Evolutionary conservation across 192 early-diverging fungal species (phyloP).

Genomic region (Lobulomyces angularis): DNA sequence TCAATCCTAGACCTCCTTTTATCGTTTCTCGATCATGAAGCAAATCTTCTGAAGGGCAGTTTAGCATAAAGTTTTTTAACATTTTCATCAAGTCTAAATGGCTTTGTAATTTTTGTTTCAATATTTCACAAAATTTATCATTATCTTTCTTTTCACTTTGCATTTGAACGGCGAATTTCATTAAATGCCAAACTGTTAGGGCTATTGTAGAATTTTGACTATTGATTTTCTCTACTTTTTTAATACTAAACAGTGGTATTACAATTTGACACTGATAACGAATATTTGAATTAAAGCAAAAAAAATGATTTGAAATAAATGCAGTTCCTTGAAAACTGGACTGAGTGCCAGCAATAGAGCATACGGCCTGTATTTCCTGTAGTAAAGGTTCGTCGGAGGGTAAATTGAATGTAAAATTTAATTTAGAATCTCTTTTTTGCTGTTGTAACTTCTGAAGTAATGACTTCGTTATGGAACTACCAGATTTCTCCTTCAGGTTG

Average conservation of each 20-base stretch:
- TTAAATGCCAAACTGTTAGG: slow-evolving; percentile 85
- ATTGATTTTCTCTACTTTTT: slow-evolving; percentile 78
- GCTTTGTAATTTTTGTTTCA: slow-evolving; percentile 57
- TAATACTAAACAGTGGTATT: slow-evolving; percentile 79
- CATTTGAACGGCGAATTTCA: slow-evolving; percentile 74
- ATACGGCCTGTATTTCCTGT: slow-evolving; percentile 47
- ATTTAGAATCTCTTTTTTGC: slow-evolving; percentile 66
- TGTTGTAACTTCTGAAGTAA: too few species aligned
- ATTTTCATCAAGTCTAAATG: slow-evolving; percentile 67
- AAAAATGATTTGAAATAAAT: slow-evolving; percentile 77
- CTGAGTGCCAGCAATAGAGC: slow-evolving; percentile 39
- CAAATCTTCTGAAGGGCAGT: slow-evolving; percentile 73
- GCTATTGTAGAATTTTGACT: slow-evolving; percentile 57
- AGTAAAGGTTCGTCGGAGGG: slow-evolving; percentile 63
- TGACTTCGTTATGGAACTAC: too few species aligned
- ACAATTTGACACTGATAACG: slow-evolving; percentile 60
- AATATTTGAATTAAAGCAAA: slow-evolving; percentile 65
- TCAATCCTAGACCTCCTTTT: slow-evolving; percentile 52
- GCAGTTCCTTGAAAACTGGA: slow-evolving; percentile 51
- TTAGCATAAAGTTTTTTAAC: slow-evolving; percentile 61
- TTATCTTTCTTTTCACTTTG: slow-evolving; percentile 46
- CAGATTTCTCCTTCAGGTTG: neutral
- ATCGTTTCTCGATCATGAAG: slow-evolving; percentile 38
- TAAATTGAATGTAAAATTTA: slow-evolving; percentile 64
- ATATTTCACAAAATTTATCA: slow-evolving; percentile 69